A percentile compares a stretch with the other conserved stretches of the same genome.
Evolutionary conservation across 306 rosid genomes (phyloP).

Genomic region (Castanospermum australe): DNA sequence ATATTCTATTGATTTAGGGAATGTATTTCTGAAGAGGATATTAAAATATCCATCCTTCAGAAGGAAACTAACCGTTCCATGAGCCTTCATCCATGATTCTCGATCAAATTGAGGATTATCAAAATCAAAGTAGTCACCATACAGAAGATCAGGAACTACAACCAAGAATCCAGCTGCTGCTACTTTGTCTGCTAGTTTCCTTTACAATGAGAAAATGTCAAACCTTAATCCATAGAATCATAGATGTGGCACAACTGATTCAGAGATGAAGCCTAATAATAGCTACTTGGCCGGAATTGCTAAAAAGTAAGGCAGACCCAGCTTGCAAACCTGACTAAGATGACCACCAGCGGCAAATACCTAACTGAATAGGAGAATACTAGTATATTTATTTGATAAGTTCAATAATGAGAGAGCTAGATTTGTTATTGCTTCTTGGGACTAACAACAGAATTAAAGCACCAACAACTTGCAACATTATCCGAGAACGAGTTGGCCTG

Average conservation of each 20-base stretch:
- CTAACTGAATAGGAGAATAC: neutral
- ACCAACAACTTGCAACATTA: neutral
- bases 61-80: slow-evolving; percentile 29
- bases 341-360: neutral
- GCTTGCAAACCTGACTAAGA: neutral
- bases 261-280: neutral
- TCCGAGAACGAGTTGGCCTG: neutral
- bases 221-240: neutral
- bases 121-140: slow-evolving; percentile 22
- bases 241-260: neutral
- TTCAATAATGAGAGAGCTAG: neutral
- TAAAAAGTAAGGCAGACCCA: neutral
- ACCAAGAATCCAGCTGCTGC: slow-evolving; percentile 44
- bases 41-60: neutral
- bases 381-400: neutral
- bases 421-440: too few relatives aligned
- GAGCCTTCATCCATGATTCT: slow-evolving; percentile 29
- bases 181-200: slow-evolving; percentile 46
- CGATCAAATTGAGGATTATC: slow-evolving; percentile 11
- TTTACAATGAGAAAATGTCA: slow-evolving; percentile 1
- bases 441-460: neutral
- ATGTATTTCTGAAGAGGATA: neutral
- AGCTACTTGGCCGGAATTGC: neutral
- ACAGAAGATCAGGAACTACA: slow-evolving; percentile 42
- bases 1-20: neutral